phyloP scores from a whole-genome alignment of 1,284 basidiomycete species.

The Papiliotrema nemorosa region DNA sequence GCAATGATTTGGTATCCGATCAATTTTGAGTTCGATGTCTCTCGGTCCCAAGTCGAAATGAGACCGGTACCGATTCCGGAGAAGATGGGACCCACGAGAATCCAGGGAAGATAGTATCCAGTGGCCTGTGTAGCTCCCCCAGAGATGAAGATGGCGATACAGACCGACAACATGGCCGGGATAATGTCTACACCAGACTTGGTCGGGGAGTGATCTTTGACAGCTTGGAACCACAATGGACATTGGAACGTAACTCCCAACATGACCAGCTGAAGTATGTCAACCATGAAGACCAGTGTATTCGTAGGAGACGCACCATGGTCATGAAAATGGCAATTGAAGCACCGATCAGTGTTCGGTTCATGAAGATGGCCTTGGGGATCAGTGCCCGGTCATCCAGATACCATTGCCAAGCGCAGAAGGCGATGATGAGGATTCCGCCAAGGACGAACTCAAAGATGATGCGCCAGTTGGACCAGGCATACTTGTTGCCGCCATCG shows the following conservation, averaged over 20 bases:
- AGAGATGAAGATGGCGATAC: conserved; percentile 46
- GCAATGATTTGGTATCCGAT: conserved; percentile 54
- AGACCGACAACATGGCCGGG: conserved; percentile 7
- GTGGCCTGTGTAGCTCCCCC: conserved; percentile 43
- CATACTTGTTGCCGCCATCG: not conserved
- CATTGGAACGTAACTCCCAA: conserved; percentile 47
- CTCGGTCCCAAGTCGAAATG: conserved; percentile 50
- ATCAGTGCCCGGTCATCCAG: conserved; percentile 1
- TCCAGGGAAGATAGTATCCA: conserved; percentile 39
- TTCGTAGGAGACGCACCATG: not conserved
- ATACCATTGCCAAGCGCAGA: not conserved
- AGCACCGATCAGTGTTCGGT: conserved; percentile 8
- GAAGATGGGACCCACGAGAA: conserved; percentile 44
- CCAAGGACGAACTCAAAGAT: conserved; percentile 4
- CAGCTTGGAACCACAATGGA: conserved; percentile 52
- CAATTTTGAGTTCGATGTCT: conserved; percentile 42
- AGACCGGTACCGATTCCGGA: conserved; percentile 52
- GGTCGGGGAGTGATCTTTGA: conserved; percentile 42
- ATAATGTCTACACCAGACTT: conserved; percentile 53
- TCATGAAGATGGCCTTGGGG: not conserved
- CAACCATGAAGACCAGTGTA: too few species aligned
- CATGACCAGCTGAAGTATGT: conserved; percentile 24
- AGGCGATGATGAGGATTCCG: conserved; percentile 5
- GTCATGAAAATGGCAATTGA: conserved; percentile 23
- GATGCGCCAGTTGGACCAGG: conserved; percentile 4